These are phyloP conservation scores for Colletotrichum sidae DNA, from an alignment of 2,329 filamentous ascomycete genomes.

Conservation along the genomic window DNA sequence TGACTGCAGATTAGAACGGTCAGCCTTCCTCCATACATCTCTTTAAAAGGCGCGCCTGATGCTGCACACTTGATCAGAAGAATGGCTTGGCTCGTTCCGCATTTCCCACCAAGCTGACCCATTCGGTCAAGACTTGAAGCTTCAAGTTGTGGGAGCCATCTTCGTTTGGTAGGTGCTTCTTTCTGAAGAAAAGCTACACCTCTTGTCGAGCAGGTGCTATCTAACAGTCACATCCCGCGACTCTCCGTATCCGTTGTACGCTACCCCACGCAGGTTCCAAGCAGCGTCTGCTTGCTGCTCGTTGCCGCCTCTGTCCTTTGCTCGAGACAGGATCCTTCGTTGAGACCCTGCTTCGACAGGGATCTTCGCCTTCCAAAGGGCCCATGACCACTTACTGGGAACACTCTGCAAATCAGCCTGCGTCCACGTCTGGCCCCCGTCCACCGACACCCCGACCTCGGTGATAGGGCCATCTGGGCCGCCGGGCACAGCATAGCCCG, in stretches of 20 bases:
- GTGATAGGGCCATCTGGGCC: not conserved
- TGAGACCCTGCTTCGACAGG: not conserved
- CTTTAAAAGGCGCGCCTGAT: too few species aligned
- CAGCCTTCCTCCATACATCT: too few species aligned
- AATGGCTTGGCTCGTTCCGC: too few species aligned
- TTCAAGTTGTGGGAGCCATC: too few species aligned
- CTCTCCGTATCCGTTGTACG: conserved; percentile 1
- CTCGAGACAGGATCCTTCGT: not conserved
- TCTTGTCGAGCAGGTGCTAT: too few species aligned
- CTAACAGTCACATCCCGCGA: not conserved
- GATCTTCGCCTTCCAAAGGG: not conserved
- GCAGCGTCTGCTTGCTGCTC: not conserved
- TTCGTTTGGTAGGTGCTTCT: too few species aligned
- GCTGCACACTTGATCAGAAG: too few species aligned
- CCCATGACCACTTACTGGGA: not conserved
- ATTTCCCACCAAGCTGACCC: too few species aligned
- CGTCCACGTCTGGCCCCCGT: not conserved
- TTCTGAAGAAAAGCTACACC: too few species aligned
- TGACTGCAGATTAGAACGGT: too few species aligned
- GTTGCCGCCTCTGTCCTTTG: not conserved
- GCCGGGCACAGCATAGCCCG: not conserved
- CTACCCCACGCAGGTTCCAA: not conserved
- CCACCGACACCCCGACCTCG: not conserved
- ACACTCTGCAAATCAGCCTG: not conserved
- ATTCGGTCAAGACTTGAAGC: too few species aligned